phyloP scores from a whole-genome alignment of 2,329 filamentous ascomycete species.

The Aspergillus sp. region DNA sequence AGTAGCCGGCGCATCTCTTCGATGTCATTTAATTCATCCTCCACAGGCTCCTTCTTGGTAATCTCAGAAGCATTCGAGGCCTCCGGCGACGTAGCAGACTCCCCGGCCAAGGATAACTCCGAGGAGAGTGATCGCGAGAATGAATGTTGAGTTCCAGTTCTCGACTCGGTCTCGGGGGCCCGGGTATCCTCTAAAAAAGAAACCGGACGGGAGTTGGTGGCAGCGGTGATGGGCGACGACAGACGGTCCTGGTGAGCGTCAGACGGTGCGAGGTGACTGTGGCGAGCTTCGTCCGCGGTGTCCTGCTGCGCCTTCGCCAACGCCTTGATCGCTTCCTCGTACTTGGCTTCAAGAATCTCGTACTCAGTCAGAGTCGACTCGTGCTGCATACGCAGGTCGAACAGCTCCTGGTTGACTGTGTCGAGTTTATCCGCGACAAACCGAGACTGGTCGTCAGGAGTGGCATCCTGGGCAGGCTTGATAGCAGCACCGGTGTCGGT shows the following conservation, averaged over 20 bases:
- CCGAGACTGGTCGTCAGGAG: slow-evolving; percentile 71
- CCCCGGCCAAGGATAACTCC: slow-evolving; percentile 83
- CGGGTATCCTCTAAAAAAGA: slow-evolving; percentile 80
- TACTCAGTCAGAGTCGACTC: slow-evolving; percentile 76
- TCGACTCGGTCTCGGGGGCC: slow-evolving; percentile 55
- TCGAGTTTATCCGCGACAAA: slow-evolving; percentile 92
- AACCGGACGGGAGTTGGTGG: slow-evolving; percentile 50
- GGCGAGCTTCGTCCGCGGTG: slow-evolving; percentile 62
- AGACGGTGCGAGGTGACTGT: slow-evolving; percentile 48
- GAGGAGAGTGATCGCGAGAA: slow-evolving; percentile 89
- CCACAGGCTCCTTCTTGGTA: slow-evolving; percentile 28
- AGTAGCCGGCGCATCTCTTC: slow-evolving; percentile 64
- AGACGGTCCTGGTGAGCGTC: slow-evolving; percentile 36
- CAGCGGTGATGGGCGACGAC: slow-evolving; percentile 24
- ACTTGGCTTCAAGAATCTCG: slow-evolving; percentile 76
- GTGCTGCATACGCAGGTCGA: slow-evolving; percentile 85
- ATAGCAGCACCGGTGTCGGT: slow-evolving; percentile 27
- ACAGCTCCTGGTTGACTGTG: slow-evolving; percentile 80
- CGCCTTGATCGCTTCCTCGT: slow-evolving; percentile 77
- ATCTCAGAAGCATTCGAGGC: slow-evolving; percentile 49
- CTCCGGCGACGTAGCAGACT: slow-evolving; percentile 61
- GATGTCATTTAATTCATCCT: slow-evolving; percentile 57
- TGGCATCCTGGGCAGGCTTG: slow-evolving; percentile 44
- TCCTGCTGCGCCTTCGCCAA: slow-evolving; percentile 76
- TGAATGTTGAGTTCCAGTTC: slow-evolving; percentile 61